Conservation (phyloP, 2,329 filamentous ascomycete genomes). For the Acrocalymma vagum region DNA sequence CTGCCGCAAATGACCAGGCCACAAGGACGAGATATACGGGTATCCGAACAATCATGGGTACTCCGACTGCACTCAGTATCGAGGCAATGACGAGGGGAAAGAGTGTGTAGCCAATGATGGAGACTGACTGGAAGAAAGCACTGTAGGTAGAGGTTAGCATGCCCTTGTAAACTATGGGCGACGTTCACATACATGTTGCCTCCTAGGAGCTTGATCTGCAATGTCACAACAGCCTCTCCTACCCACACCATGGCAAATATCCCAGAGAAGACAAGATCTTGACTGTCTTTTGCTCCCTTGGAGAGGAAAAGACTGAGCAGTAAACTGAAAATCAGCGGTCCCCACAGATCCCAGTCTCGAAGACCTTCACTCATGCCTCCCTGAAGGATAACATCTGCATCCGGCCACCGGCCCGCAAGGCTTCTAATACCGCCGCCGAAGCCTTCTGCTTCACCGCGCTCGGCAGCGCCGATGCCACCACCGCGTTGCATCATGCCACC, state of each 20-base stretch:
- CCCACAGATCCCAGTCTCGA: constrained; percentile 98
- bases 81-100: constrained; percentile 96
- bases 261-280: constrained; percentile 92
- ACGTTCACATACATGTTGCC: constrained; percentile 85
- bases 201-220: constrained; percentile 95
- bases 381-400: constrained; percentile 71
- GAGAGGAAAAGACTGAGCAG: constrained; percentile 88
- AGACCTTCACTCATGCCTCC: constrained; percentile 86
- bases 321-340: constrained; percentile 92
- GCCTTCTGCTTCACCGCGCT: constrained; percentile 61
- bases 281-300: constrained; percentile 78
- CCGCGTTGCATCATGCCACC: constrained; percentile 68
- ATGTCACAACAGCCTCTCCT: constrained; percentile 93
- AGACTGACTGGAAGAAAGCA: constrained; percentile 96
- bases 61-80: constrained; percentile 81
- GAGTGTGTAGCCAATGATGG: constrained; percentile 97
- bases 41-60: constrained; percentile 83
- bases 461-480: constrained; percentile 65
- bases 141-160: constrained; percentile 61
- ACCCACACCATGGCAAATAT: constrained; percentile 98
- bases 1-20: constrained; percentile 91
- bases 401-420: constrained; percentile 70
- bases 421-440: constrained; percentile 59
- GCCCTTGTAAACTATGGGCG: constrained; percentile 1
- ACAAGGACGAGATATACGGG: constrained; percentile 91